Evolutionary conservation across 1,284 basidiomycete species (phyloP).

Genomic region (Ceratobasidium sp.): DNA sequence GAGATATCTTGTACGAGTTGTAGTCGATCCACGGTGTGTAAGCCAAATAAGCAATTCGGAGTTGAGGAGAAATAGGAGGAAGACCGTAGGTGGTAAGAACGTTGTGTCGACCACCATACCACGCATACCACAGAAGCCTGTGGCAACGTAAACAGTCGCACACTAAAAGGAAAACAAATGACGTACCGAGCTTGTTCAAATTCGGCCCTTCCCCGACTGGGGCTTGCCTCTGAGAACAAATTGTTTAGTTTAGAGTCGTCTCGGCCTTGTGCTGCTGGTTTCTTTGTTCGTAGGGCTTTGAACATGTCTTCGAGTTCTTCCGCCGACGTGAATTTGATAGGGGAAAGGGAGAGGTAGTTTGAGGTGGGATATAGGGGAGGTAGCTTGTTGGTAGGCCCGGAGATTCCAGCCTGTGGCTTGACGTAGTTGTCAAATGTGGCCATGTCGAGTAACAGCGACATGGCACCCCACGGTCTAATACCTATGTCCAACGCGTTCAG

Average conservation of each 20-base stretch:
- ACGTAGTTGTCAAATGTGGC: background rate
- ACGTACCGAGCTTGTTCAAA: conserved; percentile 38
- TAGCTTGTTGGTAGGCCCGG: background rate
- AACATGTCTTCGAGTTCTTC: conserved; percentile 8
- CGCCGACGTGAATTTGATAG: conserved; percentile 3
- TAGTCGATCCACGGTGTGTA: conserved; percentile 33
- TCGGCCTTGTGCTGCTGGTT: background rate
- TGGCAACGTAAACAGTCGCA: background rate
- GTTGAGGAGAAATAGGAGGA: background rate
- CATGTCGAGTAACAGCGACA: conserved; percentile 3
- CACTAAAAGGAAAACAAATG: background rate
- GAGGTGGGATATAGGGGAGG: conserved; percentile 10
- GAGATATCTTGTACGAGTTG: background rate
- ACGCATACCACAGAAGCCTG: background rate
- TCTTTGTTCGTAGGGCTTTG: background rate
- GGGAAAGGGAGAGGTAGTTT: conserved; percentile 12
- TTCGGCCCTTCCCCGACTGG: conserved; percentile 10
- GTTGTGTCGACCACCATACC: background rate
- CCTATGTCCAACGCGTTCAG: background rate
- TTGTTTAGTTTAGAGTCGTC: conserved; percentile 38
- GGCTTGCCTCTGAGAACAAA: background rate
- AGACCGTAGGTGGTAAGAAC: conserved; percentile 10
- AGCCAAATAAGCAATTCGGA: conserved; percentile 27
- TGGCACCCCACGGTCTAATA: conserved; percentile 20
- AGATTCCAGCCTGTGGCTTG: background rate